A percentile compares a stretch with the other conserved stretches of the same genome.
Conservation (phyloP, 2,329 filamentous ascomycete genomes). For the Claviceps humidiphila region DNA sequence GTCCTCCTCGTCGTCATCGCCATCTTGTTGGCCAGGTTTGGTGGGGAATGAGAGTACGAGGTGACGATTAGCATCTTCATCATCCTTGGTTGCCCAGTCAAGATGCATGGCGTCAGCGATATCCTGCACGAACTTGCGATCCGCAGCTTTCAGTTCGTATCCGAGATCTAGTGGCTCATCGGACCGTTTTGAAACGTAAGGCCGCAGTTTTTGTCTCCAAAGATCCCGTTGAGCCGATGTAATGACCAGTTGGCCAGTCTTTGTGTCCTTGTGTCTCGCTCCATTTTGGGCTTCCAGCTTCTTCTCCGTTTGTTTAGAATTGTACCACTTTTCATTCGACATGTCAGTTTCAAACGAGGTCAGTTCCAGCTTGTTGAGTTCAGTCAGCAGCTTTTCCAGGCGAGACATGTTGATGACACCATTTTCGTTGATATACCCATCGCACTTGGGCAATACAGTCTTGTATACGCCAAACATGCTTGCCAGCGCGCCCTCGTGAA, state of each 20-base stretch:
- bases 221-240: constrained; percentile 69
- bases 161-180: constrained; percentile 60
- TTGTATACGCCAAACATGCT: constrained; percentile 98
- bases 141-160: constrained; percentile 58
- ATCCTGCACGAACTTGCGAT: constrained; percentile 88
- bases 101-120: constrained; percentile 53
- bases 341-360: constrained; percentile 88
- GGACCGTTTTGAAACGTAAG: constrained; percentile 61
- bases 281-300: constrained; percentile 46
- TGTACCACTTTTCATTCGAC: constrained; percentile 82
- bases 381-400: constrained; percentile 63
- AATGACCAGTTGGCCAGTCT: constrained; percentile 53
- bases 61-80: constrained; percentile 40
- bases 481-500: constrained; percentile 92
- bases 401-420: constrained; percentile 82
- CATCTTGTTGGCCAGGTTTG: constrained; percentile 43
- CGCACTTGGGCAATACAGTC: constrained; percentile 68
- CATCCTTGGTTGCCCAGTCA: constrained; percentile 43
- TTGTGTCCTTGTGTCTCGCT: constrained; percentile 35
- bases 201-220: constrained; percentile 68
- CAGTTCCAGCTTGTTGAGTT: constrained; percentile 78
- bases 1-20: constrained; percentile 23
- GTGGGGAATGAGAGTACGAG: constrained; percentile 36
- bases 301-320: constrained; percentile 65
- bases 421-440: constrained; percentile 92